Percentiles rank a stretch among this genome's conserved stretches.
Conservation (phyloP, 2,329 filamentous ascomycete genomes). For the Mycocentrospora acerina region DNA sequence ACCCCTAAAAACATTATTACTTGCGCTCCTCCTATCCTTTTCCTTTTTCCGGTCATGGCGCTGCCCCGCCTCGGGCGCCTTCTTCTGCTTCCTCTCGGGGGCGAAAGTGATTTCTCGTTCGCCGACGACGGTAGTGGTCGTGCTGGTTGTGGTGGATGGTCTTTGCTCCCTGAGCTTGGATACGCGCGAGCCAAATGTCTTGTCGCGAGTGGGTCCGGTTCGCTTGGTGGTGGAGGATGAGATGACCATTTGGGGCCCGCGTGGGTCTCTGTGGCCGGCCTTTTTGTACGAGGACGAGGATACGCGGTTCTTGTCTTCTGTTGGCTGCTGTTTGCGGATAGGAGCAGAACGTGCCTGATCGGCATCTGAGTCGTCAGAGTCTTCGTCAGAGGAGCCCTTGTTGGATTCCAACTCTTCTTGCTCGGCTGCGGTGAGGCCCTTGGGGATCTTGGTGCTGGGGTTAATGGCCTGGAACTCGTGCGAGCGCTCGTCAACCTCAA, state of each 20-base stretch:
- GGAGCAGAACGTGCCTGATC: conserved; percentile 25
- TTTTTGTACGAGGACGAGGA: conserved; percentile 68
- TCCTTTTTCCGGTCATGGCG: conserved; percentile 46
- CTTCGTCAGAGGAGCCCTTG: conserved; percentile 40
- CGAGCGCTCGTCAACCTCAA: conserved; percentile 85
- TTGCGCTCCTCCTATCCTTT: conserved; percentile 68
- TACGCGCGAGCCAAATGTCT: conserved; percentile 60
- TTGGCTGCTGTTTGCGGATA: conserved; percentile 30
- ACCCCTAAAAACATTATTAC: conserved; percentile 71
- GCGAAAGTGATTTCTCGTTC: conserved; percentile 72
- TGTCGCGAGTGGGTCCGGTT: conserved; percentile 49
- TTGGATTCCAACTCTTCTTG: conserved; percentile 56
- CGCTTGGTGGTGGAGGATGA: conserved; percentile 49
- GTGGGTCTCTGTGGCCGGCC: conserved; percentile 51
- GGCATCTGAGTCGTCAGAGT: conserved; percentile 33
- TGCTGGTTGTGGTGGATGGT: conserved; percentile 13
- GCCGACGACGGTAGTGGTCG: conserved; percentile 45
- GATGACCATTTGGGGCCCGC: conserved; percentile 55
- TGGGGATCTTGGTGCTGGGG: conserved; percentile 68
- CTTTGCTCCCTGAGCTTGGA: conserved; percentile 38
- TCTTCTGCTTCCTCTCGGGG: conserved; percentile 56
- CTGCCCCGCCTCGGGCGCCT: conserved; percentile 28
- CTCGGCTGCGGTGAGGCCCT: conserved; percentile 61
- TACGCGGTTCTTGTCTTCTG: conserved; percentile 46
- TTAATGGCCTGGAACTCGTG: conserved; percentile 87